Base-by-base conservation (phyloP, 345 rosid species). In the Moricandia moricandioides region DNA sequence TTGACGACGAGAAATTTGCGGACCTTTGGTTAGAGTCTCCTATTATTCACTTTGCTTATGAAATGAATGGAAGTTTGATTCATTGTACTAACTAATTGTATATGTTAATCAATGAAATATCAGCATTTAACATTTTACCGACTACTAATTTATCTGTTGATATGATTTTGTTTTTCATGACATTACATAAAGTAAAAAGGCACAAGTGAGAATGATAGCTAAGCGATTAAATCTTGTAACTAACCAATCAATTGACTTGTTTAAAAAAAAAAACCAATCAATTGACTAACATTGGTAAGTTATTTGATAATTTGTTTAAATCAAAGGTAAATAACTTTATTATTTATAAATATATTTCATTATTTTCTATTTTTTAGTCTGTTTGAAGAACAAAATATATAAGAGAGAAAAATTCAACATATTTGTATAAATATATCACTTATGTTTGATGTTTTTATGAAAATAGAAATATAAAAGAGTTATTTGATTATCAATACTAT, bases 21-120 rank as follows among this genome's bases (percentile, higher is more conserved):
- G 43, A 77, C 17, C 65, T 77, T 70, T 64, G 59, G 64, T 67
- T 10, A 39, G 78, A 60, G 70, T 78, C 40, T 40, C 67, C 40
- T 5, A 8, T 40, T 2, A 0, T 43, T 70, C 40, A 24, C 4
- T 64, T 77, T 56, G 67, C 54, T 18, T 56, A 70, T 70, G 55
- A 21, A 21, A 21, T 21, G 24, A 21, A 14, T 21, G 24, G 24
- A 21, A 21, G 24, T 21, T 65, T 57, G 67, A 57, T 70, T 64
- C 71, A 70, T 26, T 70, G 51, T 31, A 47, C 71, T 24, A 55
- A 56, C 66, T 56, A 70, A 70, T 70, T 63, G 63, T 62, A 39
- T 62, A 35, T 68, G 24, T 13, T 52, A 54, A 69, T 69, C 74
- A 69, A 18, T 76, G 35, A 62, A 67, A 24, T 67, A 9, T 31